A percentile compares a stretch with the other conserved stretches of the same genome.
Conservation (phyloP, 257 asterid species). For the Eustoma russellianum region DNA sequence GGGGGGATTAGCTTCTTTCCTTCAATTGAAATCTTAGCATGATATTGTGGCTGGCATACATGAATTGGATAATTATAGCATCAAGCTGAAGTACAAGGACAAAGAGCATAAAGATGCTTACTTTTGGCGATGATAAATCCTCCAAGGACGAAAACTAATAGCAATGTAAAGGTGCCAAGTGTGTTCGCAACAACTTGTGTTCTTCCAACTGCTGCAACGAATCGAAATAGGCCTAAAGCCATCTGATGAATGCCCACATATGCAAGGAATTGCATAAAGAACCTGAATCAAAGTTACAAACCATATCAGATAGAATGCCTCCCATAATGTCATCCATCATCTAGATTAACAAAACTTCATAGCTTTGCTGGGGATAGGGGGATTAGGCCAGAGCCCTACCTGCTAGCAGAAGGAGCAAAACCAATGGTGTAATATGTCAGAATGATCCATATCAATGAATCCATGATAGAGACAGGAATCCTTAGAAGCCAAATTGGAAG, state of each 20-base stretch:
- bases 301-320: not conserved
- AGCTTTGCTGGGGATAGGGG: too few relatives aligned
- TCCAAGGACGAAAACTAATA: constrained; percentile 56
- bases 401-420: constrained; percentile 57
- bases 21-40: not conserved
- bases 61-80: not conserved
- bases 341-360: not conserved
- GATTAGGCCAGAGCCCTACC: constrained; percentile 22
- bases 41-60: not conserved
- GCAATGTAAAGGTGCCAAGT: constrained; percentile 56
- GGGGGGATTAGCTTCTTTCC: not conserved
- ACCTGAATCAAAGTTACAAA: constrained; percentile 24
- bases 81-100: not conserved
- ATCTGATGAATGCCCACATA: constrained; percentile 62
- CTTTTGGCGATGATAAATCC: constrained; percentile 72
- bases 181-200: constrained; percentile 67
- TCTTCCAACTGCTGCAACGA: constrained; percentile 62
- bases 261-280: constrained; percentile 52
- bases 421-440: constrained; percentile 70
- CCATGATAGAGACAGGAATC: constrained; percentile 50
- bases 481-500: constrained; percentile 64
- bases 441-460: constrained; percentile 55
- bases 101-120: constrained; percentile 13
- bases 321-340: not conserved
- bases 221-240: constrained; percentile 70